Conservation (phyloP, 805 yeast species). For the Hanseniaspora pseudoguilliermondii region DNA sequence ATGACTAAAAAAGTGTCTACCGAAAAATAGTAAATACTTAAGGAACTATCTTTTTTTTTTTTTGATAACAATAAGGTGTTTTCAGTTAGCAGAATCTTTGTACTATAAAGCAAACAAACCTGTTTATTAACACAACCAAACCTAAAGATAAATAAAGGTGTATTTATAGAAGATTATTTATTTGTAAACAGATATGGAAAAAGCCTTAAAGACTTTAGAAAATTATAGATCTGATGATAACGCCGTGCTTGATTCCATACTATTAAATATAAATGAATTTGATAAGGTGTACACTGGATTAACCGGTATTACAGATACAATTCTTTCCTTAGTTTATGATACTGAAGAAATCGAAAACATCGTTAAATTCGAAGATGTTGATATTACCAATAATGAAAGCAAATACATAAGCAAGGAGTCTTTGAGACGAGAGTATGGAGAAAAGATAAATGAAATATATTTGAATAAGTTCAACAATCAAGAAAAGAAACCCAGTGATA, state of each 20-base stretch:
- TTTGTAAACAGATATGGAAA: not conserved
- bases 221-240: not conserved
- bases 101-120: no score
- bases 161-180: no score
- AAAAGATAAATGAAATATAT: not conserved
- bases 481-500: not conserved
- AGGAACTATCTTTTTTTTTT: no score
- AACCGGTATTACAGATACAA: not conserved
- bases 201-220: not conserved
- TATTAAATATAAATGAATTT: not conserved
- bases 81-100: no score
- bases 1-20: no score
- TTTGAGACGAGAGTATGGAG: not conserved
- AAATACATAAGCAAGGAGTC: not conserved
- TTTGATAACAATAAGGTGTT: no score
- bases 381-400: not conserved
- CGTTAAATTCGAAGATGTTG: not conserved
- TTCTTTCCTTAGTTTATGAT: not conserved
- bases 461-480: not conserved
- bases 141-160: no score
- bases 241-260: not conserved
- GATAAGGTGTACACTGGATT: not conserved
- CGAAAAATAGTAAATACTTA: no score
- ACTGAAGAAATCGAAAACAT: not conserved
- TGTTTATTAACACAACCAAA: no score